Percentiles rank a stretch among this genome's conserved stretches.
Evolutionary conservation across 78 protist genomes (phyloP).

Genomic region (Mastigamoeba balamuthi): DNA sequence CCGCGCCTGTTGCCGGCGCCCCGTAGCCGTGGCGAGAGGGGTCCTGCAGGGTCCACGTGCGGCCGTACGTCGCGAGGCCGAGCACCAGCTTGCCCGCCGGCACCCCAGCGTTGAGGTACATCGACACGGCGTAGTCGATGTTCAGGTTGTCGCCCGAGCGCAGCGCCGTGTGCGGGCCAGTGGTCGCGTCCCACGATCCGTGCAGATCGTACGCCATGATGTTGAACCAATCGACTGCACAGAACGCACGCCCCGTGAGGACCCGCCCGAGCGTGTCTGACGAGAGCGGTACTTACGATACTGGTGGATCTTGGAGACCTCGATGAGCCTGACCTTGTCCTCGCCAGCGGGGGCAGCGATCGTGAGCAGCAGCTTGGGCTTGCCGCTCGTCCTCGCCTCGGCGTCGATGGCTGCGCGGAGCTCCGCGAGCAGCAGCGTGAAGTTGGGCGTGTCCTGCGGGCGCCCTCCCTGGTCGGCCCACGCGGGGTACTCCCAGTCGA

Average conservation of each 20-base stretch:
- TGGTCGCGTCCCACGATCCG: neutral
- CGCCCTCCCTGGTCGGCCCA: neutral
- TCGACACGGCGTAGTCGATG: neutral
- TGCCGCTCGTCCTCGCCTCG: neutral
- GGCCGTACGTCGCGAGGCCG: neutral
- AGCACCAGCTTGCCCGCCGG: neutral
- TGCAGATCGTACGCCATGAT: neutral
- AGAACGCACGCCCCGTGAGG: too few relatives aligned
- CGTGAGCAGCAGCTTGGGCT: neutral
- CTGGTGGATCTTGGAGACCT: neutral
- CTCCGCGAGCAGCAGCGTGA: neutral
- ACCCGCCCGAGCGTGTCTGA: neutral
- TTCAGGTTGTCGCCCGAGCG: neutral
- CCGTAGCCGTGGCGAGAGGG: neutral
- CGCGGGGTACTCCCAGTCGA: slow-evolving; percentile 3
- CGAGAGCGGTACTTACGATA: neutral
- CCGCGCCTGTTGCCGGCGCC: neutral
- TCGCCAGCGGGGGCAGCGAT: slow-evolving; percentile 7
- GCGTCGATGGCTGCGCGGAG: neutral
- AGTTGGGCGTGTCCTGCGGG: slow-evolving; percentile 2
- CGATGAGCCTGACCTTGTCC: neutral
- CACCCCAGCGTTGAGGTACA: neutral
- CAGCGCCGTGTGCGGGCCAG: neutral
- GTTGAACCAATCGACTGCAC: neutral
- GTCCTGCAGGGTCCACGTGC: neutral